Conservation (phyloP, 208 protist species). For the Plasmodiophora brassicae region DNA sequence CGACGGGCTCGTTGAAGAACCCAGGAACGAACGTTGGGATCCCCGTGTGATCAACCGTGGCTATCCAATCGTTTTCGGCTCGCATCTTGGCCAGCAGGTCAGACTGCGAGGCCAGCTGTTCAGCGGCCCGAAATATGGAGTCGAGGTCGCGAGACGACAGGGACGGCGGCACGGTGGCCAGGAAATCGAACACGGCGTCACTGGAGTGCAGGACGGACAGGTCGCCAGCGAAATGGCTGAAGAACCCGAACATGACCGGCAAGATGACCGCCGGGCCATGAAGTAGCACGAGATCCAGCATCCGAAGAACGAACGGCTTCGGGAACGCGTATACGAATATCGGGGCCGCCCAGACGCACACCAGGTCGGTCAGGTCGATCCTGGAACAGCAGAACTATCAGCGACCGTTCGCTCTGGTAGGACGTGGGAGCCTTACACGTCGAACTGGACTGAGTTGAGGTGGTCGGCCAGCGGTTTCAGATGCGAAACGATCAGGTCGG, state of each 20-base stretch:
- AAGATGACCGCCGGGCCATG: neutral
- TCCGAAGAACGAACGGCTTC: neutral
- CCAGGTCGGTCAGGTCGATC: neutral
- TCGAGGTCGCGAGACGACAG: neutral
- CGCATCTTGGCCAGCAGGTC: neutral
- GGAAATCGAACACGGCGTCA: neutral
- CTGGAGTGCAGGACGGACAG: neutral
- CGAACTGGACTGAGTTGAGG: neutral
- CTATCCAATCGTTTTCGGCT: neutral
- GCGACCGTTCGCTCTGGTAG: neutral
- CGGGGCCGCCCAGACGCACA: neutral
- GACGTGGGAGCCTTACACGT: neutral
- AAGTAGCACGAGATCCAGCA: neutral
- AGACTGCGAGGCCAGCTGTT: neutral
- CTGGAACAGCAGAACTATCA: neutral
- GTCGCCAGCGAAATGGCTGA: neutral
- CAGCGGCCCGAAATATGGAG: neutral
- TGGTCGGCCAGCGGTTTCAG: neutral
- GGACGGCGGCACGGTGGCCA: neutral
- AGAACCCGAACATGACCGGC: neutral
- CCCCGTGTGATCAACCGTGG: neutral
- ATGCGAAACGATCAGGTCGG: neutral
- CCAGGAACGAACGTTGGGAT: neutral
- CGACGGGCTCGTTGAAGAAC: neutral
- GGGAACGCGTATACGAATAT: neutral